Evolutionary conservation across 495 filamentous ascomycete species (phyloP), one percentile per base, ranked within the genome.

Genomic region (Hypoxylon intermedium): DNA sequence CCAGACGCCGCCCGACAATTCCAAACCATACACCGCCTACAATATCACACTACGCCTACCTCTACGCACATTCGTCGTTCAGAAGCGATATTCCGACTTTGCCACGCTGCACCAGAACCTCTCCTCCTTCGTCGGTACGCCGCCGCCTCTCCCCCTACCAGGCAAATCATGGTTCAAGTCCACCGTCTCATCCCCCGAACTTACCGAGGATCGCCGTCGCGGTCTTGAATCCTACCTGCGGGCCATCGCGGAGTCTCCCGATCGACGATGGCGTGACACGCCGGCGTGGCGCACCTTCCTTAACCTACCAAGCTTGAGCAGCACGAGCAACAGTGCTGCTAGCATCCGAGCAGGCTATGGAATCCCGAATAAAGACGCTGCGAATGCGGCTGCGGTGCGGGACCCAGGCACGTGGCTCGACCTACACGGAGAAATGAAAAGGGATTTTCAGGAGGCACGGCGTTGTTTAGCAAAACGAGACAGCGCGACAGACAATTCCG

Each of bases 1-100:
- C 46, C 80, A 83, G 44, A 72, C 76, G 11, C 68, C 74, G 0
- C 3, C 71, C 49, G 76, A 79, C 38, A 79, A 77, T 26, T 73
- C 80, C 21, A 94, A 93, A 65, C 86, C 91, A 0, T 91, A 89
- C 79, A 98, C 94, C 0, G 76, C 90, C 75, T 98, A 98, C 82
- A 91, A 94, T 79, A 92, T 98, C 72, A 87, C 86, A 28, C 81
- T 97, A 63, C 88, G 90, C 55, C 86, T 93, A 3, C 92, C 94
- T 6, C 85, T 98, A 47, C 89, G 91, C 56, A 91, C 90, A 48
- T 91, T 91, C 71, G 89, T 87, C 68, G 81, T 97, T 58, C 85
- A 88, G 59, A 97, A 97, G 75, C 92, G 94, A 66, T 98, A 97
- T 83, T 93, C 88, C 50, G 95, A 98, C 72, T 98, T 98, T 76